These are phyloP conservation scores for Eucalyptus tenuipes DNA, from an alignment of 345 rosid genomes.

Conservation along the genomic window DNA sequence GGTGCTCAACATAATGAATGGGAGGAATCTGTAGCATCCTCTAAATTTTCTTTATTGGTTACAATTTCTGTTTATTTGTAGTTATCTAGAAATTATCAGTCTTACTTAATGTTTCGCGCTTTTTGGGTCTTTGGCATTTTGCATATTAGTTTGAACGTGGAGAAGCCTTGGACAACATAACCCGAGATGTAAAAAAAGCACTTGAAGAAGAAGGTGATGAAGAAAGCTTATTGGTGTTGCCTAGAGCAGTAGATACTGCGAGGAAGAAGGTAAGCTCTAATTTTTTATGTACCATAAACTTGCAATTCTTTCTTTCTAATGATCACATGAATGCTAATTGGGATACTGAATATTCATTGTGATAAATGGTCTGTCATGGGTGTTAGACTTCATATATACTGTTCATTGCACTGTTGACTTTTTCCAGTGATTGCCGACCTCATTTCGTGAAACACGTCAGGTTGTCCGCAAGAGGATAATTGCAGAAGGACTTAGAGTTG, in stretches of 20 bases:
- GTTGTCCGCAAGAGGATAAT: conserved; percentile 82
- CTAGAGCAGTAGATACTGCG: conserved; percentile 80
- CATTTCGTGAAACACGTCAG: conserved; percentile 19
- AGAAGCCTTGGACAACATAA: conserved; percentile 79
- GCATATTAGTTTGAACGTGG: conserved; percentile 85
- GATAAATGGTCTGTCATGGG: background rate
- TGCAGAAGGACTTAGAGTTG: conserved; percentile 78
- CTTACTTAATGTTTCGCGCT: background rate
- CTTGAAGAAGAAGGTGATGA: conserved; percentile 84
- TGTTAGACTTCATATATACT: background rate
- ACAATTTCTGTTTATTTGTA: background rate
- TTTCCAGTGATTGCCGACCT: background rate
- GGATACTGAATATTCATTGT: background rate
- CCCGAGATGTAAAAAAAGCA: conserved; percentile 46
- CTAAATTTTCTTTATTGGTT: background rate
- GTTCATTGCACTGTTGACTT: background rate
- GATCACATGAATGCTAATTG: background rate
- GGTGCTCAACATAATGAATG: conserved; percentile 25
- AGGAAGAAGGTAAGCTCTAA: conserved; percentile 58
- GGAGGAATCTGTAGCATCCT: background rate
- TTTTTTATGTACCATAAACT: background rate
- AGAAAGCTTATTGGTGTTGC: conserved; percentile 66
- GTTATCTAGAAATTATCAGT: background rate
- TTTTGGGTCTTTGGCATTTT: background rate
- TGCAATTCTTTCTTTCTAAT: background rate